Conservation (phyloP, 2,329 filamentous ascomycete genomes). For the Neonectria sp. region DNA sequence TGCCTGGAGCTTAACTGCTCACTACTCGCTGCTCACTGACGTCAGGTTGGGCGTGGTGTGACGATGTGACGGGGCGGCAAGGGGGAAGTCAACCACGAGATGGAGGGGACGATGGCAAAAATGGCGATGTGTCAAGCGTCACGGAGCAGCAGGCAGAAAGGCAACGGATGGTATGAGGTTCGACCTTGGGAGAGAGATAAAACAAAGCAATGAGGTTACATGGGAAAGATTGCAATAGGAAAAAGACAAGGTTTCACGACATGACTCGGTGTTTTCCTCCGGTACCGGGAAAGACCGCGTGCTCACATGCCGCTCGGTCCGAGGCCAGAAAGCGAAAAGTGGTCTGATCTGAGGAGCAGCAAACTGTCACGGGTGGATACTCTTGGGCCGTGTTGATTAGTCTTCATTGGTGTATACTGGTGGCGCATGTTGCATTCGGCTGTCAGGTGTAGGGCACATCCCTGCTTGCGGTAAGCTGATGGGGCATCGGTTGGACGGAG, state of each 20-base stretch:
- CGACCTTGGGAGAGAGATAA: background rate
- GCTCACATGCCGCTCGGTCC: conserved; percentile 33
- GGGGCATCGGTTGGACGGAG: conserved; percentile 14
- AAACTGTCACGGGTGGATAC: conserved; percentile 22
- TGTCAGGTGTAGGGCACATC: conserved; percentile 14
- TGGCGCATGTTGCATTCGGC: conserved; percentile 21
- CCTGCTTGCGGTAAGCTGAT: conserved; percentile 21
- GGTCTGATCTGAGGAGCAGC: conserved; percentile 23
- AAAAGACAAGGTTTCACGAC: conserved; percentile 8
- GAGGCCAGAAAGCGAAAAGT: conserved; percentile 26
- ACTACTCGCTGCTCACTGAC: background rate
- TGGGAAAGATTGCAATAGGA: conserved; percentile 11
- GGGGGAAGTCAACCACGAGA: background rate
- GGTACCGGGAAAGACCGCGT: conserved; percentile 28
- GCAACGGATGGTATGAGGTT: conserved; percentile 3
- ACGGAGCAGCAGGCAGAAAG: background rate
- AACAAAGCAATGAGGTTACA: conserved; percentile 24
- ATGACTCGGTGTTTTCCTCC: conserved; percentile 27
- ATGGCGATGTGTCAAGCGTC: conserved; percentile 5
- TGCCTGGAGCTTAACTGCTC: background rate
- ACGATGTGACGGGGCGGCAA: background rate
- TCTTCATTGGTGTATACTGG: background rate
- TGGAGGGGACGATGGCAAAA: background rate
- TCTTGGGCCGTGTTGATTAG: background rate
- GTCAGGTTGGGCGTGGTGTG: background rate